Percentiles rank a stretch among this genome's conserved stretches.
phyloP scores from a whole-genome alignment of 441 rosid species.

The Brassica balearica region DNA sequence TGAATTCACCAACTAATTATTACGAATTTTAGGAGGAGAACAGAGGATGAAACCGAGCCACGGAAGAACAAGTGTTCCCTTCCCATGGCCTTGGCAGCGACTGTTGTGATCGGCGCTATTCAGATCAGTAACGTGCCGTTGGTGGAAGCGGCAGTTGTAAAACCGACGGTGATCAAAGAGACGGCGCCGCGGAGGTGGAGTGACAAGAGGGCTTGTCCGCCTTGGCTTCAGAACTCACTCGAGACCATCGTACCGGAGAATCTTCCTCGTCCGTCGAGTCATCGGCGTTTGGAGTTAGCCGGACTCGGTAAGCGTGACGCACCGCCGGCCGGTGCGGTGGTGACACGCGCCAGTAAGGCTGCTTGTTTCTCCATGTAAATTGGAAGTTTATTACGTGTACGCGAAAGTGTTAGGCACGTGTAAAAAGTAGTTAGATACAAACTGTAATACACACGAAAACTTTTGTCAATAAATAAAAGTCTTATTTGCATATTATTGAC shows the following conservation, averaged over 20 bases:
- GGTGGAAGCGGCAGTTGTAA: conserved; percentile 31
- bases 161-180: conserved; percentile 35
- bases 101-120: conserved; percentile 10
- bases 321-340: conserved; percentile 31
- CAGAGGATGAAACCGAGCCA: conserved; percentile 31
- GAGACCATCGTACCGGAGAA: conserved; percentile 80
- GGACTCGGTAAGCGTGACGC: conserved; percentile 32
- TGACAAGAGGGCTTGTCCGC: conserved; percentile 61
- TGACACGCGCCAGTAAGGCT: conserved; percentile 10
- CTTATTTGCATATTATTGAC: neutral
- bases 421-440: neutral
- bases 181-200: conserved; percentile 64
- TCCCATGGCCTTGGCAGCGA: neutral
- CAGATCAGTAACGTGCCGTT: conserved; percentile 27
- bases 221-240: conserved; percentile 63
- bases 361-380: conserved; percentile 55
- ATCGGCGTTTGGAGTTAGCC: conserved; percentile 53
- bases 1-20: neutral
- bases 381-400: conserved; percentile 37
- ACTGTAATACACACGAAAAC: neutral
- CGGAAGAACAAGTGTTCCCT: conserved; percentile 22
- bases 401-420: conserved; percentile 8
- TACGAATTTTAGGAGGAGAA: conserved; percentile 19
- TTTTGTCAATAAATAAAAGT: conserved; percentile 19
- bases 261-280: conserved; percentile 65